These are phyloP conservation scores for Protomyces macrosporus DNA, from an alignment of 1,139 yeast genomes.

Conservation along the genomic window DNA sequence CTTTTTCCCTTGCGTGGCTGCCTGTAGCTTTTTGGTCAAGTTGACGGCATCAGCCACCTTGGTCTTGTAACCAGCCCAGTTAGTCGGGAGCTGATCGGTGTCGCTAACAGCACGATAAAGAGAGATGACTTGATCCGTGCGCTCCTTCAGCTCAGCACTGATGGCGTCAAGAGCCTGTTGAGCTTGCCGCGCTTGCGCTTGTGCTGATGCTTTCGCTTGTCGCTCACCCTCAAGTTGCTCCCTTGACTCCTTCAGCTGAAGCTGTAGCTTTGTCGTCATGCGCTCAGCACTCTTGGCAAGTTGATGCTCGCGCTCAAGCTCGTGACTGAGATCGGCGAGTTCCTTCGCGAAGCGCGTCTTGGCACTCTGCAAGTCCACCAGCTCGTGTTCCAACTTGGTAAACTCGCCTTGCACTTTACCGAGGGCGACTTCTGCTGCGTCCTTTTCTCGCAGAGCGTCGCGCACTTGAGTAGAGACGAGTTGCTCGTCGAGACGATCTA, in stretches of 20 bases:
- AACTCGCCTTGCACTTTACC: neutral
- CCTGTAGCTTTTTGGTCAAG: constrained; percentile 2
- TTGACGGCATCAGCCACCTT: neutral
- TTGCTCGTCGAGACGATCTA: constrained; percentile 10
- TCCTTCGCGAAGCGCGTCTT: constrained; percentile 12
- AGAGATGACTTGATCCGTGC: constrained; percentile 9
- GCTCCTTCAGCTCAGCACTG: constrained; percentile 1
- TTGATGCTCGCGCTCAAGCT: constrained; percentile 20
- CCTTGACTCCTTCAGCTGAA: constrained; percentile 2
- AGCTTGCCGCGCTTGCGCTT: neutral
- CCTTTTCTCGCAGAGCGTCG: constrained; percentile 7
- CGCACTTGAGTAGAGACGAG: constrained; percentile 21
- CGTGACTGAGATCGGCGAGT: constrained; percentile 13
- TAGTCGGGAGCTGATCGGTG: neutral
- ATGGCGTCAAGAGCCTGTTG: constrained; percentile 5
- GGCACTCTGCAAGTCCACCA: neutral
- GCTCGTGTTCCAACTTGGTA: neutral
- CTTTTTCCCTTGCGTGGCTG: neutral
- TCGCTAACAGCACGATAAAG: constrained; percentile 6
- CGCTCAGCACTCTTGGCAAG: constrained; percentile 12
- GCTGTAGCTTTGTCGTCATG: neutral
- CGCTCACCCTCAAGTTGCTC: constrained; percentile 16
- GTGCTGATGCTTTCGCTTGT: constrained; percentile 12
- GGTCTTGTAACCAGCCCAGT: constrained; percentile 1
- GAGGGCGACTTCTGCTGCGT: constrained; percentile 1